Base-by-base conservation (phyloP, 1,284 basidiomycete genomes). In the Fomitopsis betulina region DNA sequence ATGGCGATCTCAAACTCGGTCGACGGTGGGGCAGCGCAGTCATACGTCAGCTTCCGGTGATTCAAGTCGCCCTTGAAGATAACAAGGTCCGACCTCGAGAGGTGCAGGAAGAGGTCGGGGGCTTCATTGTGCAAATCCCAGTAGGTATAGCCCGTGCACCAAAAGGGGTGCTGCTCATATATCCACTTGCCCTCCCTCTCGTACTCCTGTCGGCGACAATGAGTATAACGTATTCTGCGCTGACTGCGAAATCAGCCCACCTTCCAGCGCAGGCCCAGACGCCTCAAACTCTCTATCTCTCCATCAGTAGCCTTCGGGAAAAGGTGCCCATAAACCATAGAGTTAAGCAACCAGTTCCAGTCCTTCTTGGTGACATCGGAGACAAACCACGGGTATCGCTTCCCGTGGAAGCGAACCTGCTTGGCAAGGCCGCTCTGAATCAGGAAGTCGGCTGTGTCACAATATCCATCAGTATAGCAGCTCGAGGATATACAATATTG, bases 61-160 rank as follows among this genome's bases (percentile, higher is more conserved):
- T 98, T 98, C 49, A 98, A 77, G 70, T 97, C 96, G 42, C 95
- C 94, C 77, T 98, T 98, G 85, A 97, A 98, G 76, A 93, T 85
- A 69, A 98, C 96, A 45, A 98, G 84, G 71, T 98, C 91, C 33
- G 92, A 94, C 45, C 87, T 88, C 62, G 91, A 89, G 51, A 98
- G 86, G 73, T 97, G 88, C 56, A 97, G 81, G 84, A 97, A 98
- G 54, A 98, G 82, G 82, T 98, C 96, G 2, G 94, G 94, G 0
- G 93, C 92, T 73, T 95, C 94, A 54, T 82, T 82, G 67, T 90
- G 89, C 58, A 98, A 76, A 63, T 95, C 91, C 95, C 95, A 97
- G 78, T 86, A 95, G 53, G 93, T 95, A 76, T 93, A 95, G n/a
- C 93, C 93, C 23, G 92, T 92, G 74, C 92, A 94, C 94, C 94